phyloP scores from a whole-genome alignment of 139 green algal species.

The Nannochloris sp. region DNA sequence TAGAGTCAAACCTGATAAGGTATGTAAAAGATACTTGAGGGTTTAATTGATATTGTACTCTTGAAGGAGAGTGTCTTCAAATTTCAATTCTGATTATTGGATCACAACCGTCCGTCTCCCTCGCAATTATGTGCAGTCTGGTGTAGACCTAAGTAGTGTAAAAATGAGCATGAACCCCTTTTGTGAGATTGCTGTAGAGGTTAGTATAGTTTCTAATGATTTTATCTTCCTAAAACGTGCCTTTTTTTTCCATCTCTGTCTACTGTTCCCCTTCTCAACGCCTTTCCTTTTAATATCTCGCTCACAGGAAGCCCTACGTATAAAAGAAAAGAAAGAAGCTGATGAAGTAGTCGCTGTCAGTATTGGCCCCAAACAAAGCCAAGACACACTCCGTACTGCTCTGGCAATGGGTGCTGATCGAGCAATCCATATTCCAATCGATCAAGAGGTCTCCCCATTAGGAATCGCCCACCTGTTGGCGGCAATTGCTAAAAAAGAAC shows the following conservation, averaged over 20 bases:
- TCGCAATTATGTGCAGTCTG: slow-evolving; percentile 76
- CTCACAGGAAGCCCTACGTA: slow-evolving; percentile 70
- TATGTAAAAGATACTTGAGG: slow-evolving; percentile 46
- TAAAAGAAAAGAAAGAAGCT: slow-evolving; percentile 67
- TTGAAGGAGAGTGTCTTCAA: background rate
- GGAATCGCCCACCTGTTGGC: slow-evolving; percentile 72
- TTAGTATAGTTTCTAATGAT: slow-evolving; percentile 11
- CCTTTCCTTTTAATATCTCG: background rate
- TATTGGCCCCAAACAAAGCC: slow-evolving; percentile 59
- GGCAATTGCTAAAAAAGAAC: slow-evolving; percentile 50
- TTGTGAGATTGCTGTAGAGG: slow-evolving; percentile 92
- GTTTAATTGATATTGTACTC: slow-evolving; percentile 19
- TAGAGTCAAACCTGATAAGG: slow-evolving; percentile 80
- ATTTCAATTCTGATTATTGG: background rate
- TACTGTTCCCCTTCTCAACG: no score
- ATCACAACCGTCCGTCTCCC: background rate
- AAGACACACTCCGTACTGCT: slow-evolving; percentile 79
- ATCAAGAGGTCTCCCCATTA: slow-evolving; percentile 56
- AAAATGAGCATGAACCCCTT: slow-evolving; percentile 96
- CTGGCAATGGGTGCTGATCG: slow-evolving; percentile 87
- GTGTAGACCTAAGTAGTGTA: slow-evolving; percentile 69
- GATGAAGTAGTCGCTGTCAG: slow-evolving; percentile 80
- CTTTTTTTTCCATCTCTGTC: background rate
- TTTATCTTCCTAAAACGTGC: background rate
- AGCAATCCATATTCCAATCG: slow-evolving; percentile 63